Evolutionary conservation across 2,329 filamentous ascomycete genomes (phyloP), one percentile per base, ranked within the genome.

Genomic region (Escovopsis weberi): DNA sequence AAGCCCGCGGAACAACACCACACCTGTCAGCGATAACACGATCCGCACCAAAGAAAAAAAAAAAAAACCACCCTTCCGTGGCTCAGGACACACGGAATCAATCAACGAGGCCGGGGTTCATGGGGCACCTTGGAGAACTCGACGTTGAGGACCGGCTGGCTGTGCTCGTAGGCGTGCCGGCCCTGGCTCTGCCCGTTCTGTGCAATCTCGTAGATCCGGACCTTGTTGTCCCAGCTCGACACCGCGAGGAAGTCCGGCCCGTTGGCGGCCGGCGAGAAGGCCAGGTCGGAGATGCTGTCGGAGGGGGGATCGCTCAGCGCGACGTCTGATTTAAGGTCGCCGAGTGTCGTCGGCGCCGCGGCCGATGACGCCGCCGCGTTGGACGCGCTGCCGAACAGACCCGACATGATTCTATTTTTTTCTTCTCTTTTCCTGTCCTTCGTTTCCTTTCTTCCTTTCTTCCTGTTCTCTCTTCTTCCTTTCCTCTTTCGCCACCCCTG

Each of bases 191-290:
- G 75, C 37, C 87, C 86, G 51, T 78, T 78, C 44, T 65, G 66
- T 50, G 81, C 78, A 58, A 96, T 86, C 62, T 96, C 86, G 66
- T 96, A 98, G 59, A 98, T 89, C 57, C 88, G 82, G 49, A 96
- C 86, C 62, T 94, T 94, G 69, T 93, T 94, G 65, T 98, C 91
- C 91, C 91, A 98, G 54, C 86, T 94, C 39, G 86, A 70, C 33
- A 95, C 85, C 23, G 89, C 87, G 15, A 98, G 72, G 59, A 93
- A 83, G 54, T 96, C 86, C 55, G 60, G 59, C 38, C 55, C 61
- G 55, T 59, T 69, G 56, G 47, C 65, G 56, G 56, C 70, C 56
- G 82, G 78, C 12, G 82, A 88, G 67, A 95, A 98, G 39, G 78
- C 69, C 46, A 98, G 72, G 58, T 87, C 85, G 33, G 88, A 88